Percentiles rank a stretch among this genome's conserved stretches.
phyloP scores from a whole-genome alignment of 345 rosid genomes.

The Boechera divaricarpa region DNA sequence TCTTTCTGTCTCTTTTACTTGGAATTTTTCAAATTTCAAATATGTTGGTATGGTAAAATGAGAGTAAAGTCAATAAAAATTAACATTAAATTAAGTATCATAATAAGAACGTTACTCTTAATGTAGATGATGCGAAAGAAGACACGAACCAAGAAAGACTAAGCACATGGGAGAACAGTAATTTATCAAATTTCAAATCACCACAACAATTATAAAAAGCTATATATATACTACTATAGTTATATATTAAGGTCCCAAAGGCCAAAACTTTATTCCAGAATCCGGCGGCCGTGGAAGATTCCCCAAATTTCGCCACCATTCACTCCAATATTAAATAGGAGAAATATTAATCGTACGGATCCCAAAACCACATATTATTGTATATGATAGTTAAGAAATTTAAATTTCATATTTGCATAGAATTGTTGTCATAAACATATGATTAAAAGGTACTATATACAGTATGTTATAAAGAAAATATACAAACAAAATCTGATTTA shows the following conservation, averaged over 20 bases:
- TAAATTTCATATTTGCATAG: background rate
- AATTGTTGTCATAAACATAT: background rate
- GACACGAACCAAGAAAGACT: conserved; percentile 20
- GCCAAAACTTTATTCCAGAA: conserved; percentile 8
- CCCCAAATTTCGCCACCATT: conserved; percentile 48
- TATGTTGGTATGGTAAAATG: conserved; percentile 12
- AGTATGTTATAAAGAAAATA: background rate
- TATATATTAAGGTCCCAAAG: conserved; percentile 21
- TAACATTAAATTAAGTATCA: conserved; percentile 9
- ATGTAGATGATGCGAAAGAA: conserved; percentile 37
- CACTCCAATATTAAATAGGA: conserved; percentile 30
- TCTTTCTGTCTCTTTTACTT: background rate
- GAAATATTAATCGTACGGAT: background rate
- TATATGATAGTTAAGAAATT: background rate
- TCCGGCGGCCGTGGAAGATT: conserved; percentile 45
- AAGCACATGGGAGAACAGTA: conserved; percentile 44
- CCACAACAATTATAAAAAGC: conserved; percentile 2
- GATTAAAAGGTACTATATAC: background rate
- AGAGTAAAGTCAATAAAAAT: background rate
- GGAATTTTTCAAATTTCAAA: conserved; percentile 24
- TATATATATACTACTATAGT: background rate
- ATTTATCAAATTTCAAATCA: conserved; percentile 33
- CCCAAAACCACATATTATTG: background rate
- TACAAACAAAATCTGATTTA: conserved; percentile 22
- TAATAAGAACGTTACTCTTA: conserved; percentile 25